Conservation (phyloP, 331 rosid species). For the Erythrophleum ivorense region DNA sequence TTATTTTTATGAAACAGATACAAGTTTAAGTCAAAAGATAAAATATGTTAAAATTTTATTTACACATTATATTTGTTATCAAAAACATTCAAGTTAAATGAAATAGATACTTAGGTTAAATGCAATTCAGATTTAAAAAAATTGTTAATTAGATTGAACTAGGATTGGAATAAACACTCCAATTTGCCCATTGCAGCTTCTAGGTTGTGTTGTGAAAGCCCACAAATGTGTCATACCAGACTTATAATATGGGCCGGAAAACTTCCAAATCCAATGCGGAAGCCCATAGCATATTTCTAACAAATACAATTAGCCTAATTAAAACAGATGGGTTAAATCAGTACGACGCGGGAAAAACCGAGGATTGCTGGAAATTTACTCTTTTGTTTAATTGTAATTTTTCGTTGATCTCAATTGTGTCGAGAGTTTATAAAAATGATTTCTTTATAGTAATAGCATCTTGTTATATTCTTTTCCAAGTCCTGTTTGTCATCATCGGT, state of each 20-base stretch:
- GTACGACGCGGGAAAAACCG: not conserved
- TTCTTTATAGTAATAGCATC: not conserved
- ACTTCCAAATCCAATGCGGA: too few relatives aligned
- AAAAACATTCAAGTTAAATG: too few relatives aligned
- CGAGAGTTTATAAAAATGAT: not conserved
- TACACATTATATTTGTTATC: not conserved
- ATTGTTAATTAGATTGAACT: not conserved
- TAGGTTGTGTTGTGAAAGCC: not conserved
- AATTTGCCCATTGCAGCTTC: not conserved
- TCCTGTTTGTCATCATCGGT: not conserved
- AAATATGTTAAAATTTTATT: too few relatives aligned
- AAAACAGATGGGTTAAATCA: not conserved
- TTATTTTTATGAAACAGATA: not conserved
- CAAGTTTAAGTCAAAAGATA: not conserved
- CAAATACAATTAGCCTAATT: too few relatives aligned
- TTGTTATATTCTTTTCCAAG: not conserved
- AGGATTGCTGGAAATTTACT: not conserved
- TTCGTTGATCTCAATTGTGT: not conserved
- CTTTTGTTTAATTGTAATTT: not conserved
- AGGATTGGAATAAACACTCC: not conserved
- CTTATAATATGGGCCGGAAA: too few relatives aligned
- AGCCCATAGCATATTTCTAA: too few relatives aligned
- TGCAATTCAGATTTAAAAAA: too few relatives aligned
- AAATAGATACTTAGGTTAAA: too few relatives aligned
- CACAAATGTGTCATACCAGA: not conserved